Percentiles rank a stretch among this genome's conserved stretches.
These are phyloP conservation scores for Russula compacta DNA, from an alignment of 768 basidiomycete species.

Conservation along the genomic window DNA sequence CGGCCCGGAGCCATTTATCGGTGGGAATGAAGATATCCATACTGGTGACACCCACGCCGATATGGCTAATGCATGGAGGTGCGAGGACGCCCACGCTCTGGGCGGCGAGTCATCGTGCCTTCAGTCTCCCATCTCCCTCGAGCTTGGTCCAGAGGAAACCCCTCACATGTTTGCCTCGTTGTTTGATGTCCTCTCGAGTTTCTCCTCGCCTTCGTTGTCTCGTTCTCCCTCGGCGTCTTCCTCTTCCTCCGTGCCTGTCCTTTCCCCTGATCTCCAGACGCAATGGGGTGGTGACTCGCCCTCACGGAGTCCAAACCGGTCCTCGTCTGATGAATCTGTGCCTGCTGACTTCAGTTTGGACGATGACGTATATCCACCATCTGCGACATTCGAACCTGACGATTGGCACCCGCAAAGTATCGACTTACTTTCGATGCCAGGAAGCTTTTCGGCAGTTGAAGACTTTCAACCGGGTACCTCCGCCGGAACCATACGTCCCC, in stretches of 20 bases:
- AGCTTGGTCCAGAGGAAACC: slow-evolving; percentile 24
- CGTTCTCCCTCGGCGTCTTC: slow-evolving; percentile 27
- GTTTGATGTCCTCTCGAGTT: slow-evolving; percentile 25
- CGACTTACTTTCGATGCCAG: slow-evolving; percentile 12
- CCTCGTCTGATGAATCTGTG: slow-evolving; percentile 8
- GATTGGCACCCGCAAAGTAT: slow-evolving; percentile 6
- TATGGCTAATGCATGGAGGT: background rate
- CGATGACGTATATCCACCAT: slow-evolving; percentile 1
- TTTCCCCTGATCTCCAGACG: slow-evolving; percentile 16
- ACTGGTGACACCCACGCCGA: background rate
- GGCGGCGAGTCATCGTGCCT: background rate
- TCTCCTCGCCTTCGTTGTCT: slow-evolving; percentile 26
- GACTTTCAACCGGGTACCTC: slow-evolving; percentile 39
- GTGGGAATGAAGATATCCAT: slow-evolving; percentile 1
- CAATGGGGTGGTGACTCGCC: slow-evolving; percentile 7
- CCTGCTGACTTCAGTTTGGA: slow-evolving; percentile 5
- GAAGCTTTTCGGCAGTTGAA: slow-evolving; percentile 17
- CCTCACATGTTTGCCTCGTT: slow-evolving; percentile 28
- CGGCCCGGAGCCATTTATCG: slow-evolving; percentile 3
- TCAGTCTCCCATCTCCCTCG: slow-evolving; percentile 15
- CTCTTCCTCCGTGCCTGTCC: slow-evolving; percentile 20
- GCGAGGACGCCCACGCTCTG: slow-evolving; percentile 6
- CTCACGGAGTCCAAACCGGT: slow-evolving; percentile 6
- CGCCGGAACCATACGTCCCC: slow-evolving; percentile 35
- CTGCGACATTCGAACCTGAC: background rate